Percentiles rank a stretch among this genome's conserved stretches.
Evolutionary conservation across 352 stramenopile genomes (phyloP).

Genomic region (Chrysophaeum taylorii): DNA sequence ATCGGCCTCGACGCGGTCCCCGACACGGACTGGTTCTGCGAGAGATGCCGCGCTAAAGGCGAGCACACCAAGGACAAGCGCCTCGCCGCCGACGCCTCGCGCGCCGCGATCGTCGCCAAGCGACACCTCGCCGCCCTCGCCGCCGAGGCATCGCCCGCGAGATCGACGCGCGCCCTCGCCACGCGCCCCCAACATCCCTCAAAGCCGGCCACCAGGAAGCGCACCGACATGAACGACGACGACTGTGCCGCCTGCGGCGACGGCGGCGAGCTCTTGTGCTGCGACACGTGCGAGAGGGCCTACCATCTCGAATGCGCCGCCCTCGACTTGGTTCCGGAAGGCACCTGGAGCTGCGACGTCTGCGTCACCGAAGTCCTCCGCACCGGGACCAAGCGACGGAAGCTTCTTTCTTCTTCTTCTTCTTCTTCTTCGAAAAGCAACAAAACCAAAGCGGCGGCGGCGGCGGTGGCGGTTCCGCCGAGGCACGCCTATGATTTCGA

Average conservation of each 20-base stretch:
- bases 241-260: constrained; percentile 70
- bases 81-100: neutral
- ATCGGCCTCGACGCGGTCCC: neutral
- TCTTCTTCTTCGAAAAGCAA: no score
- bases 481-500: no score
- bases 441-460: no score
- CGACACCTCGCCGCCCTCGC: neutral
- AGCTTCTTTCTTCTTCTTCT: no score
- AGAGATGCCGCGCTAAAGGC: no score
- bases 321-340: constrained; percentile 32
- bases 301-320: constrained; percentile 76
- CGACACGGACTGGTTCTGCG: constrained; percentile 7
- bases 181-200: no score
- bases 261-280: constrained; percentile 71
- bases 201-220: no score
- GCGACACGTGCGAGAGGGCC: constrained; percentile 72
- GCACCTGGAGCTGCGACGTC: constrained; percentile 36
- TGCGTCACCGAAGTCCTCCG: constrained; percentile 34
- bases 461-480: no score
- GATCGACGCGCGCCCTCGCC: no score
- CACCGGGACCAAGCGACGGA: no score
- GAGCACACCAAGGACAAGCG: neutral
- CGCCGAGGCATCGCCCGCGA: neutral
- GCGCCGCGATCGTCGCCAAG: neutral
- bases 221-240: constrained; percentile 34